Evolutionary conservation across 345 rosid genomes (phyloP).

Genomic region (Acer saccharum): DNA sequence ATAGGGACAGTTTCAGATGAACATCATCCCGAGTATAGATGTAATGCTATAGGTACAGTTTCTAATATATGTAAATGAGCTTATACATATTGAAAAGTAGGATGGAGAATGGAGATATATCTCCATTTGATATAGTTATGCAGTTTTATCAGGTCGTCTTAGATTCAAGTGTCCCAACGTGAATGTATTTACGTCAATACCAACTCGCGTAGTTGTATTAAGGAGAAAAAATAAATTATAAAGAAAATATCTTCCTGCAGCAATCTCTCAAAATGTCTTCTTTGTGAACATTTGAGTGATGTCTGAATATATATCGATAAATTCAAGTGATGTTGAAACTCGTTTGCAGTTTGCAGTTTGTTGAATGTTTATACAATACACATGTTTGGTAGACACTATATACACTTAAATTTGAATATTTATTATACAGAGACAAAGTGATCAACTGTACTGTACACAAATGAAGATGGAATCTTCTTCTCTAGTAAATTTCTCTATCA

Average conservation of each 20-base stretch:
- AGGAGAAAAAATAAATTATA: background rate
- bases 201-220: background rate
- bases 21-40: background rate
- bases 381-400: background rate
- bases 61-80: constrained; percentile 6
- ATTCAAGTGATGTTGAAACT: background rate
- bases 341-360: background rate
- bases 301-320: background rate
- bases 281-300: background rate
- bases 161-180: background rate
- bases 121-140: background rate
- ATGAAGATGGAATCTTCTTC: constrained; percentile 13
- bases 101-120: background rate
- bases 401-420: background rate
- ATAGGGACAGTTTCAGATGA: constrained; percentile 47
- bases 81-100: background rate
- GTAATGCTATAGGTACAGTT: background rate
- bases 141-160: background rate
- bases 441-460: constrained; percentile 10
- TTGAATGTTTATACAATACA: background rate
- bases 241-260: background rate
- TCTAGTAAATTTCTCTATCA: background rate
- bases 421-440: background rate
- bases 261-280: background rate
- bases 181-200: background rate